Evolutionary conservation across 2,329 filamentous ascomycete species (phyloP), one percentile per base, ranked within the genome.

Genomic region (Aspergillus sergii): DNA sequence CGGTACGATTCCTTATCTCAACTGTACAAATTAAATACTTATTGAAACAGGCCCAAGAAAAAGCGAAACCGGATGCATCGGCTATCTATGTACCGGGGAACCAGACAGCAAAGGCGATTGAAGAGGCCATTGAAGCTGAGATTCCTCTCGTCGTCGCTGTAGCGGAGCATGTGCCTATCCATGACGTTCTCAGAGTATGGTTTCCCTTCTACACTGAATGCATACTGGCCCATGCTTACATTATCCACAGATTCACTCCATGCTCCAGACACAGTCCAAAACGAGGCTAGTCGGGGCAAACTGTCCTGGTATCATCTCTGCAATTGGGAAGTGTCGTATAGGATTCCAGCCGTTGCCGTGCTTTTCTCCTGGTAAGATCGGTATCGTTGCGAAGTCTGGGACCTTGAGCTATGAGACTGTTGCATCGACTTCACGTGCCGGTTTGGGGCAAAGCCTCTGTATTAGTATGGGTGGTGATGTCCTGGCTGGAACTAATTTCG

Each of bases 381-480:
- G 91, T 2, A 91, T 94, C 60, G 86, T 92, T 3, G 90, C 90
- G n/a, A 93, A 92, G 73, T 93, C 90, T 0, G 91, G 91, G 1
- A 94, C 91, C 0, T 79, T 94, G 46, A 92, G 90, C 65, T 94
- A 94, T 71, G 91, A 94, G 75, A 88, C 91, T 2, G 91, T 93
- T 1, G 91, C 89, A 0, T 89, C 90, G 1, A 88, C 91, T 28
- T 91, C 89, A 8, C 83, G 88, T 64, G 88, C 86, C n/a, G 91
- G 91, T 0, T 79, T 94, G 0, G 91, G 91, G 0, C 91, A 94
- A 75, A 92, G 89, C 71, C 79, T 93, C 8, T 91, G 90, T 48
- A 88, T 94, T 51, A 91, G 90, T 19, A 89, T 94, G 81, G 91
- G 91, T 3, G 91, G 91, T 2, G 91, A 94, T 72, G 84, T 91